These are phyloP conservation scores for Tetracentron sinense DNA, from an alignment of 164 flowering plant genomes.

Conservation along the genomic window DNA sequence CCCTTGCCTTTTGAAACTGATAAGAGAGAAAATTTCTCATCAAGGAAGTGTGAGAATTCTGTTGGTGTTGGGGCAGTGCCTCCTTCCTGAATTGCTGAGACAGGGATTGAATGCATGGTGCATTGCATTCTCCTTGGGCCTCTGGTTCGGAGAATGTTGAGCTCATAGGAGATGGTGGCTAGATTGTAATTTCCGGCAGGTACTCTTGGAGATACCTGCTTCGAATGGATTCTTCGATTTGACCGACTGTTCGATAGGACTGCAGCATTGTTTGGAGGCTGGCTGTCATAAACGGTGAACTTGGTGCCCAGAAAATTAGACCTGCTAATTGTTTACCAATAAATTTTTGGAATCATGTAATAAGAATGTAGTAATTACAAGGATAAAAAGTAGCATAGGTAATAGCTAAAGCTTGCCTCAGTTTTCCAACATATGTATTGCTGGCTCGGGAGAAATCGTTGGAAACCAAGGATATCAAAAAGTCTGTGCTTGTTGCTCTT, in stretches of 20 bases:
- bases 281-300: slow-evolving; percentile 58
- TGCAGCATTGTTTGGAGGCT: slow-evolving; percentile 35
- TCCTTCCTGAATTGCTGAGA: slow-evolving; percentile 53
- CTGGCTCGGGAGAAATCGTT: slow-evolving; percentile 68
- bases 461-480: slow-evolving; percentile 55
- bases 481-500: slow-evolving; percentile 57
- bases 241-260: slow-evolving; percentile 29
- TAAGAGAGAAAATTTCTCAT: slow-evolving; percentile 19
- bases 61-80: slow-evolving; percentile 58
- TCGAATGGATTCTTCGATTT: slow-evolving; percentile 41
- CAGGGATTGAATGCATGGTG: slow-evolving; percentile 53
- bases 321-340: slow-evolving; percentile 36
- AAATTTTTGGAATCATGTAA: slow-evolving; percentile 1
- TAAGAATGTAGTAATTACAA: not conserved
- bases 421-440: slow-evolving; percentile 54
- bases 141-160: slow-evolving; percentile 63
- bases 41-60: slow-evolving; percentile 13
- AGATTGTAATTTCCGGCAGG: slow-evolving; percentile 46
- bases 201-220: slow-evolving; percentile 52
- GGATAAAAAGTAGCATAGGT: not conserved
- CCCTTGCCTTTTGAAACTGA: slow-evolving; percentile 25
- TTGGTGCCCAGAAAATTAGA: slow-evolving; percentile 89
- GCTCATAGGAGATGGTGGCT: slow-evolving; percentile 56
- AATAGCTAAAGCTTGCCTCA: slow-evolving; percentile 39
- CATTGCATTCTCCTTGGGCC: slow-evolving; percentile 75